These are phyloP conservation scores for Penicillium macrosclerotiorum DNA, from an alignment of 495 filamentous ascomycete species.

Conservation along the genomic window DNA sequence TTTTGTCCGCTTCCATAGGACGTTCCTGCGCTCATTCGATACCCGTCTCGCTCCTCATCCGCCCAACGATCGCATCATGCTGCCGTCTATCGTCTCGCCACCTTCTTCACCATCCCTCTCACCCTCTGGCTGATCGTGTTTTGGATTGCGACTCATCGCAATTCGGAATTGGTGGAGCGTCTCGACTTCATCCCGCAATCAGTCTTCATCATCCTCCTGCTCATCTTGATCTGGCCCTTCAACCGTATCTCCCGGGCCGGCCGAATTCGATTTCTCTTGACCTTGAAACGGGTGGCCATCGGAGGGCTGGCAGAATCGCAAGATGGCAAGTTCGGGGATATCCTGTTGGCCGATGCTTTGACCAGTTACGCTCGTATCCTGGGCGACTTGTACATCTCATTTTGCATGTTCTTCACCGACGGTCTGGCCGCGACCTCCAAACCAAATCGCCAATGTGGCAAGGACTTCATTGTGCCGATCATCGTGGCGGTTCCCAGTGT, in stretches of 20 bases:
- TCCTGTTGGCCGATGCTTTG: constrained; percentile 89
- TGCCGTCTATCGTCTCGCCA: constrained; percentile 79
- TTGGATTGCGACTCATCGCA: constrained; percentile 74
- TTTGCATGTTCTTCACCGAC: constrained; percentile 82
- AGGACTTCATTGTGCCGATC: constrained; percentile 69
- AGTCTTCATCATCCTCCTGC: constrained; percentile 67
- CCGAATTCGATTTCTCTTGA: constrained; percentile 69
- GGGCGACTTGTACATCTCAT: constrained; percentile 80
- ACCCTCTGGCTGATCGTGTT: constrained; percentile 69
- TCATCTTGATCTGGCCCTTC: constrained; percentile 70
- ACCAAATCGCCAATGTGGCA: constrained; percentile 80
- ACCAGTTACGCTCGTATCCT: constrained; percentile 92
- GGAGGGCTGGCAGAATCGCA: constrained; percentile 77
- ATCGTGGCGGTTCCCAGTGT: constrained; percentile 77
- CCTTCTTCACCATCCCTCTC: constrained; percentile 68
- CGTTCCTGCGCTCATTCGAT: constrained; percentile 74
- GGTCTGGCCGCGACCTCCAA: constrained; percentile 70
- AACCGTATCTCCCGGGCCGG: constrained; percentile 68
- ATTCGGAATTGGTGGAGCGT: constrained; percentile 60
- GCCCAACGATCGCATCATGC: constrained; percentile 69
- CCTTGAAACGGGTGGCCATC: constrained; percentile 67
- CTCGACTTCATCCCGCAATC: constrained; percentile 81
- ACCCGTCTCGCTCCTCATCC: constrained; percentile 64
- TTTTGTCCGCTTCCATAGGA: constrained; percentile 49
- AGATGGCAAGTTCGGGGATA: constrained; percentile 89